These are phyloP conservation scores for Anisogramma anomala DNA, from an alignment of 2,329 filamentous ascomycete species.

Conservation along the genomic window DNA sequence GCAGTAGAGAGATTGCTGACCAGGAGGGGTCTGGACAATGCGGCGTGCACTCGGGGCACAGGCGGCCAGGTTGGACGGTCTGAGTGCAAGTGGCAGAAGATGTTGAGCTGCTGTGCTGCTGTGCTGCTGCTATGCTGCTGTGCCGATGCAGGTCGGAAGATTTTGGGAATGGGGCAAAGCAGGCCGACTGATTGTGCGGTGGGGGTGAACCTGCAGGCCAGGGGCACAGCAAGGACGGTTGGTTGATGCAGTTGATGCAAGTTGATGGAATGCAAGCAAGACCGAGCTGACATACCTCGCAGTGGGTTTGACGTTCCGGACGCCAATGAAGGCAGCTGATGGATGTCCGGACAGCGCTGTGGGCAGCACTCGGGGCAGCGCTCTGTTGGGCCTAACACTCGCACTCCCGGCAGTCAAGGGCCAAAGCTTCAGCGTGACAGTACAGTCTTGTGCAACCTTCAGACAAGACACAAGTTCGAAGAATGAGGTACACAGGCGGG, in stretches of 20 bases:
- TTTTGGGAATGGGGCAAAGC: neutral
- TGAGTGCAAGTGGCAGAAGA: neutral
- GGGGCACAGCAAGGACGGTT: slow-evolving; percentile 3
- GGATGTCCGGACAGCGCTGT: neutral
- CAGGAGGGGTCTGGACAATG: neutral
- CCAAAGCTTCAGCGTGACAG: neutral
- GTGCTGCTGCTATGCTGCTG: slow-evolving; percentile 1
- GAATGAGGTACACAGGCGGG: neutral
- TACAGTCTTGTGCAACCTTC: neutral
- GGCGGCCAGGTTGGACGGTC: neutral
- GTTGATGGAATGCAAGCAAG: too few relatives aligned
- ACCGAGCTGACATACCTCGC: slow-evolving; percentile 7
- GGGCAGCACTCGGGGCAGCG: neutral
- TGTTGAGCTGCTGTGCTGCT: slow-evolving; percentile 1
- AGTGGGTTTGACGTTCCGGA: neutral
- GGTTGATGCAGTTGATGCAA: neutral
- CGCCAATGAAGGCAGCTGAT: neutral
- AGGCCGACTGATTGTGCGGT: neutral
- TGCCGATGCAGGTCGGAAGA: neutral
- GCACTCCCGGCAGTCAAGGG: neutral
- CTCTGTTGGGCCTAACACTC: neutral
- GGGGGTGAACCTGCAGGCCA: neutral
- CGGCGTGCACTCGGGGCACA: slow-evolving; percentile 1
- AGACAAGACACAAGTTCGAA: neutral
- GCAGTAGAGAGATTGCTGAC: slow-evolving; percentile 2